phyloP scores from a whole-genome alignment of 305 asterid genomes.

The Petunia hybrid region DNA sequence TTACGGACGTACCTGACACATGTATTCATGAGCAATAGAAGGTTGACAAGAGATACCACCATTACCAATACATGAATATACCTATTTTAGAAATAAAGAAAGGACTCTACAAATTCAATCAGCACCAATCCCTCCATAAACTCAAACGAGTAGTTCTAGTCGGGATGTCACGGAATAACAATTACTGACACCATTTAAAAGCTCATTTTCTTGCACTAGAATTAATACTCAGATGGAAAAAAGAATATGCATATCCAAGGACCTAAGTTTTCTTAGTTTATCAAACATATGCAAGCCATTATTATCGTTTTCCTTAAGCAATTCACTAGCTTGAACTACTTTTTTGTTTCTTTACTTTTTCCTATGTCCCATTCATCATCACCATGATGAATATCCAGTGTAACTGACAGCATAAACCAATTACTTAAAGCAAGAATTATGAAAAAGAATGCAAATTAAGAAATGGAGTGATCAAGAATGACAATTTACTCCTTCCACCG shows the following conservation, averaged over 20 bases:
- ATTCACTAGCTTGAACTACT: not conserved
- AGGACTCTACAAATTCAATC: constrained; percentile 8
- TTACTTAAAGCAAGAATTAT: not conserved
- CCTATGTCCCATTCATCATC: not conserved
- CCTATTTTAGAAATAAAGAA: not conserved
- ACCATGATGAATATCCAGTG: not conserved
- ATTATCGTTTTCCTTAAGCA: not conserved
- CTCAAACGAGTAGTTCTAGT: not conserved
- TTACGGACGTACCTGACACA: not conserved
- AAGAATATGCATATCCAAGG: constrained; percentile 1
- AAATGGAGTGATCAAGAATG: not conserved
- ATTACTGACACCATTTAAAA: not conserved
- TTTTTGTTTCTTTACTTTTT: not conserved
- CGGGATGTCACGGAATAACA: not conserved
- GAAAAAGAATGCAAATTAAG: not conserved
- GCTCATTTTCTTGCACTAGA: not conserved
- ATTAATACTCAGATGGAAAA: not conserved
- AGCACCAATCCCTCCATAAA: not conserved
- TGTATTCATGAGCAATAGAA: not conserved
- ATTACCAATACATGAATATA: not conserved
- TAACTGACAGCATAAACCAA: not conserved
- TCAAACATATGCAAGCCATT: not conserved
- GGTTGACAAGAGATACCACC: not conserved
- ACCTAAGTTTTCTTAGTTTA: not conserved
- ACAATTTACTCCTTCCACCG: not conserved